Evolutionary conservation across 176 grass and related monocot genomes (phyloP), one percentile per base, ranked within the genome.

Genomic region (maize (Zea mays)): DNA sequence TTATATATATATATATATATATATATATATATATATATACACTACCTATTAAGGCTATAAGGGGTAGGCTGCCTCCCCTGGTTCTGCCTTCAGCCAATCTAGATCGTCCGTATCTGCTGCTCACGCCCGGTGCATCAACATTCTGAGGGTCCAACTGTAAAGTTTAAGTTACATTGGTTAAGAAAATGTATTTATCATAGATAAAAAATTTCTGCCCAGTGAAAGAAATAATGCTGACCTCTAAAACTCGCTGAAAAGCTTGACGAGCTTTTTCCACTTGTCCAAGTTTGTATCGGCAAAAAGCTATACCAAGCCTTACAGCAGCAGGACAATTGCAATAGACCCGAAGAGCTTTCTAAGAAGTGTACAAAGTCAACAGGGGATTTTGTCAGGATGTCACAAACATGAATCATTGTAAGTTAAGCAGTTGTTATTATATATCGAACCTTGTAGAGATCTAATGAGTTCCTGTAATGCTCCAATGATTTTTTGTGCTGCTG

Each of bases 201-300:
- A 54, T 36, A 55, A 57, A 78, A 85, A 68, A 70, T 74, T 67
- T 43, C 16, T 42, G 55, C 15, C 15, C 79, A 16, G 14, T 45
- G 27, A 63, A 65, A 69, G 34, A 70, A 61, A 69, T 65, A 79
- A 42, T 12, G 61, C 54, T 43, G 88, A 79, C 93, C 85, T 97
- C 89, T 57, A 94, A 79, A 84, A 93, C 94, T 75, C 94, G 79
- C 59, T 91, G 79, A 91, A 97, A 97, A 84, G 94, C 89, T 66
- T 94, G 89, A 36, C 91, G 91, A 50, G 94, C 94, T 83, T 83
- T 94, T 68, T 91, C 91, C 79, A 90, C 71, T 78, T 97, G 94
- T 58, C 94, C 94, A 76, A 97, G 94, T 77, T 90, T 93, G 80
- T 92, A 97, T 68, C 88, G 91, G 75, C 94, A 97, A 82, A 90